Evolutionary conservation across 2,329 filamentous ascomycete species (phyloP).

Genomic region (Trichoderma asperellum): DNA sequence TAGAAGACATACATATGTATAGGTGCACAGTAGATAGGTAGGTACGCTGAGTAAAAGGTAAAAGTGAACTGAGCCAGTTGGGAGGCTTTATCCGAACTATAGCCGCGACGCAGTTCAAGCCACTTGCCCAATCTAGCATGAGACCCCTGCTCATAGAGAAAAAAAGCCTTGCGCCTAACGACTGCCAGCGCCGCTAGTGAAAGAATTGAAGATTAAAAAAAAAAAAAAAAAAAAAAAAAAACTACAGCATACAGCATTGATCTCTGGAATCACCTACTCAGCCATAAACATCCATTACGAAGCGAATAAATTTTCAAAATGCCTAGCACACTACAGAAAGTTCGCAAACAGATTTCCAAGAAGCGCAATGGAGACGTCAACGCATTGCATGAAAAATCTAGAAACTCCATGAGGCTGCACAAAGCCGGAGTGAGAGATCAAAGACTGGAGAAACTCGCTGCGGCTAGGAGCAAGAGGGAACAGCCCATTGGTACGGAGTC

Average conservation of each 20-base stretch:
- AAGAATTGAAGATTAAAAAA: neutral
- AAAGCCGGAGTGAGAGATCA: conserved; percentile 81
- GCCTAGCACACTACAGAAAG: conserved; percentile 78
- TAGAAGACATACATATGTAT: neutral
- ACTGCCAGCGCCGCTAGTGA: neutral
- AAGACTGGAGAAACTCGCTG: conserved; percentile 72
- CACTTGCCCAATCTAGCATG: conserved; percentile 9
- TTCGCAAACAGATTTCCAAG: conserved; percentile 86
- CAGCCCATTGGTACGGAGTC: conserved; percentile 66
- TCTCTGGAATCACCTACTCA: neutral
- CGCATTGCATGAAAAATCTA: conserved; percentile 82
- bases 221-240: neutral
- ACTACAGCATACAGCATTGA: neutral
- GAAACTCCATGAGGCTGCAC: conserved; percentile 81
- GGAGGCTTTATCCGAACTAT: conserved; percentile 22
- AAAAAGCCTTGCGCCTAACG: conserved; percentile 9
- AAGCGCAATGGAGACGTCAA: conserved; percentile 77
- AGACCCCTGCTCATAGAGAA: neutral
- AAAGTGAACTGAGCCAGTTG: too few species aligned
- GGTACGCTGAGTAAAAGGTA: neutral
- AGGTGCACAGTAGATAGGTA: too few species aligned
- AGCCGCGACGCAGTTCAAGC: neutral
- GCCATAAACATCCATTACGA: neutral
- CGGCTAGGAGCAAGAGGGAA: conserved; percentile 73
- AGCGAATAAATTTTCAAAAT: conserved; percentile 52